Base-by-base conservation (phyloP, 1,284 basidiomycete genomes). In the Irpex sp. region DNA sequence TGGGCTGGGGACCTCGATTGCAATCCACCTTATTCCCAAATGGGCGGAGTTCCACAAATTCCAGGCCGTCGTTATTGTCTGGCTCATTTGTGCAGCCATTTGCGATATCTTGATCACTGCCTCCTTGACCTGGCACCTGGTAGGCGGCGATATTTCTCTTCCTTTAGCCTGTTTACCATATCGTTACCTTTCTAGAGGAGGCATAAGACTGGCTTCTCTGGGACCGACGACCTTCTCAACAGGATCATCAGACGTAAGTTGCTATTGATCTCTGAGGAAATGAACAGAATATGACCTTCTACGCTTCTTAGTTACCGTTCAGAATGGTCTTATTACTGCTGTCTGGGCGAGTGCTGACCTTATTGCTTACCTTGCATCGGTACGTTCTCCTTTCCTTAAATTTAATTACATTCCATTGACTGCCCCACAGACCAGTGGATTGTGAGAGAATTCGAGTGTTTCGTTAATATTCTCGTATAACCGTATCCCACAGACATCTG, bases 241-340 rank as follows among this genome's bases (percentile, higher is more conserved):
- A 73, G 69, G 54, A 78, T 83, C 55, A 81, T 82, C 51, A 71
- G 79, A 61, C 56, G 81, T 82, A 64, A 57, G 78, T 72, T 0
- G 9, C 19, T 7, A 11, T 15, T 9, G 21, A 9, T 37, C 13
- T 54, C 49, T 19, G 9, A 9, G 17, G 8, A 17, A 15, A 15
- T 9, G 6, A 9, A 36, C 15, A 9, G 17, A 8, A 17, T 4
- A 15, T 9, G 19, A 9, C 46, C 15, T 11, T 51, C 19, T 13
- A 54, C 36, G 33, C 15, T 46, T 43, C 15, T 21, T 54, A 77
- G 76, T 74, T 19, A 76, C 75, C 15, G 71, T 76, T 4, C 74
- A 74, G 60, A 75, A 73, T 11, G 75, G 75, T 26, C 53, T 75
- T 13, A 66, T 76, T 59, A 76, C 75, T 9, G 71, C 75, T 1